Evolutionary conservation across 306 rosid species (phyloP).

Genomic region (Abrus precatorius): DNA sequence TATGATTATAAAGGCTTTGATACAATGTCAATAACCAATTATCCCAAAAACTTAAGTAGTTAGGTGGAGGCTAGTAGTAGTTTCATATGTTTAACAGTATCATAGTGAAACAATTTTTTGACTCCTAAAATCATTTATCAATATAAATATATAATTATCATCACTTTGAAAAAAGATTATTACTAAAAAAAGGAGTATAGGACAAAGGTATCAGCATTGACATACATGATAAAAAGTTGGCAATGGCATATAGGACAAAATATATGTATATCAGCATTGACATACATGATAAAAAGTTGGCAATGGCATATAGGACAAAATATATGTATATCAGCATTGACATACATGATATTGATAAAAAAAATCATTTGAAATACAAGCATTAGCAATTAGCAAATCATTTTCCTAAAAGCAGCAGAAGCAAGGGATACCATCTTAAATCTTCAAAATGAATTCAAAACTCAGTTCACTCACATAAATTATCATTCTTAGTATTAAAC

Average conservation of each 20-base stretch:
- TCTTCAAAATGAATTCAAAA: neutral
- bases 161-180: neutral
- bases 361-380: neutral
- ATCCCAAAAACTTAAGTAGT: neutral
- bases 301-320: neutral
- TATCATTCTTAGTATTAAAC: neutral
- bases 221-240: neutral
- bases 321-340: neutral
- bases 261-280: too few species aligned
- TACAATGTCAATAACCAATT: neutral
- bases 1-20: neutral
- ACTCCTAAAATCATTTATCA: neutral
- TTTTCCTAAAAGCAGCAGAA: conserved; percentile 1
- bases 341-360: neutral
- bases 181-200: neutral
- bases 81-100: neutral
- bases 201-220: neutral
- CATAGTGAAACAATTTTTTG: neutral
- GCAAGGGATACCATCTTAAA: neutral
- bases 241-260: too few species aligned
- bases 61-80: neutral
- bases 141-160: neutral
- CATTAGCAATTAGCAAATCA: neutral
- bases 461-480: neutral
- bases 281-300: neutral